Percentiles rank a stretch among this genome's conserved stretches.
Evolutionary conservation across 495 filamentous ascomycete genomes (phyloP).

Genomic region (Penicillium psychrofluorescens): DNA sequence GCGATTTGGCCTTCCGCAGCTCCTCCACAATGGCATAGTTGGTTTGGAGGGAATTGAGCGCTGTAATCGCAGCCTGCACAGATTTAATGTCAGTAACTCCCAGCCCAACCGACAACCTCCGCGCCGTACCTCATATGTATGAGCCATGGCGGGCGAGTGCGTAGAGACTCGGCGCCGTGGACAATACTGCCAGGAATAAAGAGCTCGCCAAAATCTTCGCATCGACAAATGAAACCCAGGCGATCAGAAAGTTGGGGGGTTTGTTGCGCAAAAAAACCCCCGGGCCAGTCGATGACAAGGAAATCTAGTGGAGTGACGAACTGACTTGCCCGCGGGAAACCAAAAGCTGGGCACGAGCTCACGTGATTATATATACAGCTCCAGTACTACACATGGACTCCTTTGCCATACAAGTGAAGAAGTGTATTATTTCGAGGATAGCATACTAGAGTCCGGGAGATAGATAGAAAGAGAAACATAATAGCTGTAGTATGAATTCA

Average conservation of each 20-base stretch:
- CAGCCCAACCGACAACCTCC: not conserved
- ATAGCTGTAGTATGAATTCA: too few relatives aligned
- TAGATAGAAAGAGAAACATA: too few relatives aligned
- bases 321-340: not conserved
- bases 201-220: slow-evolving; percentile 14
- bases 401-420: too few relatives aligned
- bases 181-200: slow-evolving; percentile 9
- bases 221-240: slow-evolving; percentile 16
- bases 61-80: slow-evolving; percentile 62
- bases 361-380: not conserved
- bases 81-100: slow-evolving; percentile 1
- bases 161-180: slow-evolving; percentile 24
- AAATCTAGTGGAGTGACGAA: slow-evolving; percentile 8
- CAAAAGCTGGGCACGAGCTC: not conserved
- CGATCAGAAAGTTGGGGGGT: slow-evolving; percentile 12
- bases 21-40: slow-evolving; percentile 74
- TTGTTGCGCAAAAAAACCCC: slow-evolving; percentile 13
- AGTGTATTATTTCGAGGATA: too few relatives aligned
- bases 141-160: slow-evolving; percentile 29
- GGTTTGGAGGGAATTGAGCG: slow-evolving; percentile 85
- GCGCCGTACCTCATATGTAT: slow-evolving; percentile 34
- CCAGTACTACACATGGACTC: too few relatives aligned
- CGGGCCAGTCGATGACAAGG: slow-evolving; percentile 8
- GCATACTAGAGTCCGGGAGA: too few relatives aligned
- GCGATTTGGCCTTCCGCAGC: slow-evolving; percentile 53